Percentiles rank a stretch among this genome's conserved stretches.
phyloP scores from a whole-genome alignment of 148 eudicot genomes.

The Vaccinium darrowii region DNA sequence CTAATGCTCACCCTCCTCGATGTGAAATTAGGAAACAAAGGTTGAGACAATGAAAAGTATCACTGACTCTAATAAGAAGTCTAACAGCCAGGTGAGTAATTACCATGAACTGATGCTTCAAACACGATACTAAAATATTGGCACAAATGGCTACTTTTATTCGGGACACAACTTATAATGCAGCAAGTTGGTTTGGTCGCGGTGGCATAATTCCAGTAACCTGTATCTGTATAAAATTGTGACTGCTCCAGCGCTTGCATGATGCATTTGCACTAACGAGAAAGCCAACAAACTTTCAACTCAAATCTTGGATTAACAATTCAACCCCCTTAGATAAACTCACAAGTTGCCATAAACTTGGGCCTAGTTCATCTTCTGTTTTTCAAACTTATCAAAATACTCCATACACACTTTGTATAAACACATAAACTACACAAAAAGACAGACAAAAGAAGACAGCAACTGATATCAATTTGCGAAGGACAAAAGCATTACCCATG shows the following conservation, averaged over 20 bases:
- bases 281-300: not conserved
- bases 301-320: not conserved
- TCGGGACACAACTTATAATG: not conserved
- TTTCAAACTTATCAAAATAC: not conserved
- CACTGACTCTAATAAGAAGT: not conserved
- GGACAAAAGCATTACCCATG: constrained; percentile 63
- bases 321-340: not conserved
- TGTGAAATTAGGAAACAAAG: not conserved
- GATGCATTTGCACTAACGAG: not conserved
- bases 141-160: not conserved
- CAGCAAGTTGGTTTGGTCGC: not conserved
- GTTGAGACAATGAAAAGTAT: not conserved
- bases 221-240: not conserved
- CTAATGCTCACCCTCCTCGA: not conserved
- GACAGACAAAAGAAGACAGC: not conserved
- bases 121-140: not conserved
- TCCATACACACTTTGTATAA: not conserved
- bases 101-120: not conserved
- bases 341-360: not conserved
- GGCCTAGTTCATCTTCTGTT: not conserved
- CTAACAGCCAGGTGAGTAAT: not conserved
- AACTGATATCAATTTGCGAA: not conserved
- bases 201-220: not conserved
- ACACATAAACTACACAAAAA: not conserved
- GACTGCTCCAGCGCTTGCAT: not conserved